A percentile compares a stretch with the other conserved stretches of the same genome.
Evolutionary conservation across 73 alveolate genomes (phyloP).

Genomic region (Vitrella brassicaformis): DNA sequence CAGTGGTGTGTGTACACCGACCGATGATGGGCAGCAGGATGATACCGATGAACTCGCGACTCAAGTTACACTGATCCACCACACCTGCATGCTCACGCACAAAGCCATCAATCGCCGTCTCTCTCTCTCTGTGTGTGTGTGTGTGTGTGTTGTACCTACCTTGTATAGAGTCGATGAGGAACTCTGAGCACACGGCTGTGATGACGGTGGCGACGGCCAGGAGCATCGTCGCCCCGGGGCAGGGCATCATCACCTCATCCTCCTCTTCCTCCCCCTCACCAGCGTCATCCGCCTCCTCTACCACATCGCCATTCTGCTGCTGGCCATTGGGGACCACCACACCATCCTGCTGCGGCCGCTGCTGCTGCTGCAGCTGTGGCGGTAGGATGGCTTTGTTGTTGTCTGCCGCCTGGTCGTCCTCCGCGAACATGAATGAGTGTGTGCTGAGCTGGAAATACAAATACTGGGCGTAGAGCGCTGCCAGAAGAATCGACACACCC

Average conservation of each 20-base stretch:
- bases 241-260: constrained; percentile 6
- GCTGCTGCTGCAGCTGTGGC: too few species aligned
- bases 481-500: background rate
- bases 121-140: too few species aligned
- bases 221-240: constrained; percentile 12
- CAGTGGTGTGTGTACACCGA: too few species aligned
- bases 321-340: too few species aligned
- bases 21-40: constrained; percentile 29
- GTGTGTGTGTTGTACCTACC: too few species aligned
- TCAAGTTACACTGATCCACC: constrained; percentile 15
- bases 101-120: background rate
- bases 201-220: constrained; percentile 16
- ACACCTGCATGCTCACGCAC: constrained; percentile 4
- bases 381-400: too few species aligned
- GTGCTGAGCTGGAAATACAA: constrained; percentile 21
- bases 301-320: too few species aligned
- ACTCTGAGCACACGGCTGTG: constrained; percentile 9
- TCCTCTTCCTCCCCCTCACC: constrained; percentile 12
- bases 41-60: constrained; percentile 29
- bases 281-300: background rate
- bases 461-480: constrained; percentile 11
- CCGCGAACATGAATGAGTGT: background rate
- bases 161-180: constrained; percentile 8
- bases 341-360: background rate
- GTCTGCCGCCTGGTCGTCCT: too few species aligned